Percentiles rank a stretch among this genome's conserved stretches.
phyloP scores from a whole-genome alignment of 208 protist genomes.

The Leishmania gerbilli region DNA sequence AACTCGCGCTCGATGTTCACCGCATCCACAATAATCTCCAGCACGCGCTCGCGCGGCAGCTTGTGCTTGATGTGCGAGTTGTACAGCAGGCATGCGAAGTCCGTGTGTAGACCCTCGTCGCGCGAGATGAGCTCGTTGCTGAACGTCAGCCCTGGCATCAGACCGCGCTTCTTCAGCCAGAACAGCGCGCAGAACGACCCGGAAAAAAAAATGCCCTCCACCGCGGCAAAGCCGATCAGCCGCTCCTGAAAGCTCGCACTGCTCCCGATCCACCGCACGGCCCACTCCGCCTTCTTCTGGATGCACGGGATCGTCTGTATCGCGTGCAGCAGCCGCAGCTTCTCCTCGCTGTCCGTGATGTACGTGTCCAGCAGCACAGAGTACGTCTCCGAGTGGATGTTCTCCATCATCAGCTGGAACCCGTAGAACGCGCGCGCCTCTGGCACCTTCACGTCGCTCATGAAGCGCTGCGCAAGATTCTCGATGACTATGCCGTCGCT shows the following conservation, averaged over 20 bases:
- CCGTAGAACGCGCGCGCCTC: constrained; percentile 99
- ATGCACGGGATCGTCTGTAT: constrained; percentile 97
- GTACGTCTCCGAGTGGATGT: constrained; percentile 98
- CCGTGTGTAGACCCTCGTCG: constrained; percentile 99
- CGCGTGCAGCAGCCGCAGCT: constrained; percentile 95
- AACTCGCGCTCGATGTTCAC: constrained; percentile 98
- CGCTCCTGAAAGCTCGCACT: constrained; percentile 93
- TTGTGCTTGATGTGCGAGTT: constrained; percentile 93
- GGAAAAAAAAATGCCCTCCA: constrained; percentile 99
- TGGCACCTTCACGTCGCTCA: constrained; percentile 98
- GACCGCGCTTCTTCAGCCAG: constrained; percentile 99
- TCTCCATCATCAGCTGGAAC: constrained; percentile 99
- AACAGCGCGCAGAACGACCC: constrained; percentile 99
- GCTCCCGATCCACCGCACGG: constrained; percentile 90
- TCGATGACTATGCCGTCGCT: constrained; percentile 99
- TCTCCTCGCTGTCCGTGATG: constrained; percentile 95
- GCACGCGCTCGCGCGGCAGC: constrained; percentile 78
- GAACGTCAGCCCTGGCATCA: constrained; percentile 99
- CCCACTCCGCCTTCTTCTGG: constrained; percentile 99
- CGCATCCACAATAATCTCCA: constrained; percentile 94
- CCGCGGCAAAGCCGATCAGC: constrained; percentile 98
- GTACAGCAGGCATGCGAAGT: constrained; percentile 99
- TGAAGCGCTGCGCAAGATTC: constrained; percentile 97
- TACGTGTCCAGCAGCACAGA: constrained; percentile 96
- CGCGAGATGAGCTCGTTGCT: constrained; percentile 99